Percentiles rank a stretch among this genome's conserved stretches.
Evolutionary conservation across 164 flowering plant species (phyloP).

Genomic region (Aristolochia fimbriata): DNA sequence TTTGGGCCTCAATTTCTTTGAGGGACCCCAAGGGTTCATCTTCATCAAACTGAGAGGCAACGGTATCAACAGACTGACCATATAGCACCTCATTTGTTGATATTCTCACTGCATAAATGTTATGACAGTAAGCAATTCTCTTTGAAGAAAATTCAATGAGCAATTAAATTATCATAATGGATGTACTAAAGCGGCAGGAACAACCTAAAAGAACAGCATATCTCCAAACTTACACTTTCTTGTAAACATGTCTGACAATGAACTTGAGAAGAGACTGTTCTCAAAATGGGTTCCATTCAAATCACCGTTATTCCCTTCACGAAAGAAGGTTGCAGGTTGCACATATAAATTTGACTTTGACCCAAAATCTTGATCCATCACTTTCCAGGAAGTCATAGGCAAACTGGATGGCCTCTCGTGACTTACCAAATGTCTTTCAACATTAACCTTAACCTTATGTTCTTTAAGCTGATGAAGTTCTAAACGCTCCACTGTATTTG

Average conservation of each 20-base stretch:
- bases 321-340: constrained; percentile 21
- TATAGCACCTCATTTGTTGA: constrained; percentile 23
- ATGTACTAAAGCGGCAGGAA: too few species aligned
- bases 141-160: too few species aligned
- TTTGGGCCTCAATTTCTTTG: constrained; percentile 70
- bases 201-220: constrained; percentile 1
- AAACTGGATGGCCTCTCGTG: constrained; percentile 30
- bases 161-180: too few species aligned
- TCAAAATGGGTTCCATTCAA: constrained; percentile 39
- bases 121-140: neutral
- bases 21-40: constrained; percentile 53
- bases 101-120: constrained; percentile 39
- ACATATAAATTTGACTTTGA: constrained; percentile 18
- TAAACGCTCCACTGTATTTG: constrained; percentile 18
- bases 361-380: constrained; percentile 21
- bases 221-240: constrained; percentile 43
- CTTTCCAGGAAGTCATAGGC: constrained; percentile 28
- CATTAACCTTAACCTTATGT: constrained; percentile 17
- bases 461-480: constrained; percentile 21
- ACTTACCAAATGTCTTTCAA: constrained; percentile 16
- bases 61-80: constrained; percentile 28
- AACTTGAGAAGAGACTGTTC: constrained; percentile 72
- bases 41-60: constrained; percentile 34
- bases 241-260: constrained; percentile 60
- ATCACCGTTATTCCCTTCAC: constrained; percentile 19